These are phyloP conservation scores for Monilinia aucupariae DNA, from an alignment of 2,329 filamentous ascomycete genomes.

Conservation along the genomic window DNA sequence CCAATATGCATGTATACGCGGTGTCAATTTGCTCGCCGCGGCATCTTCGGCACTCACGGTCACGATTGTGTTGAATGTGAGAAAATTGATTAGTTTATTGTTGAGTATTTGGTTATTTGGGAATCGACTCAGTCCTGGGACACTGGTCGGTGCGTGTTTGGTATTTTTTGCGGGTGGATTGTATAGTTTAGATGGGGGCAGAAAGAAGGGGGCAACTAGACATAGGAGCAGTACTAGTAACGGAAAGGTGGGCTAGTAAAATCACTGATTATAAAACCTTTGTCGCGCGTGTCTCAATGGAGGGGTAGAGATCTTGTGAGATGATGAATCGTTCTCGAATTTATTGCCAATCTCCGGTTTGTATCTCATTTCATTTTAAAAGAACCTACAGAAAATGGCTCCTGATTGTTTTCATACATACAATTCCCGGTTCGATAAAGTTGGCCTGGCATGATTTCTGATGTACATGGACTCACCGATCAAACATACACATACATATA, in stretches of 20 bases:
- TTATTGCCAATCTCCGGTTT: neutral
- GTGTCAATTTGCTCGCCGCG: conserved; percentile 89
- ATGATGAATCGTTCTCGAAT: neutral
- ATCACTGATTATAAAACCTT: conserved; percentile 5
- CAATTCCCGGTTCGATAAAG: neutral
- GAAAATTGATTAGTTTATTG: conserved; percentile 86
- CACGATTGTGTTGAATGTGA: conserved; percentile 91
- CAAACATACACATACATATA: too few relatives aligned
- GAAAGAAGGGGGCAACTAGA: conserved; percentile 6
- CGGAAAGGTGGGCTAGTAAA: conserved; percentile 15
- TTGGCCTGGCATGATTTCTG: neutral
- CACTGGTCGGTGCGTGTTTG: conserved; percentile 72
- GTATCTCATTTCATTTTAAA: neutral
- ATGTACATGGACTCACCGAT: neutral
- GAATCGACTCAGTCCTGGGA: conserved; percentile 70
- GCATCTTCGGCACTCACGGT: conserved; percentile 88
- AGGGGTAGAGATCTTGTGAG: neutral
- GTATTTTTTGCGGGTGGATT: conserved; percentile 89
- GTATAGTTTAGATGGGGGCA: conserved; percentile 67
- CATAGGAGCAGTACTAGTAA: conserved; percentile 8
- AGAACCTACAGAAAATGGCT: neutral
- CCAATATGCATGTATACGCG: conserved; percentile 90
- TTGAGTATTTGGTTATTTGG: conserved; percentile 94
- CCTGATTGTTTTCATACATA: neutral
- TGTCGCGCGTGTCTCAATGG: neutral